A percentile compares a stretch with the other conserved stretches of the same genome.
These are phyloP conservation scores for Chlorella ohadii DNA, from an alignment of 139 green algal genomes.

Conservation along the genomic window DNA sequence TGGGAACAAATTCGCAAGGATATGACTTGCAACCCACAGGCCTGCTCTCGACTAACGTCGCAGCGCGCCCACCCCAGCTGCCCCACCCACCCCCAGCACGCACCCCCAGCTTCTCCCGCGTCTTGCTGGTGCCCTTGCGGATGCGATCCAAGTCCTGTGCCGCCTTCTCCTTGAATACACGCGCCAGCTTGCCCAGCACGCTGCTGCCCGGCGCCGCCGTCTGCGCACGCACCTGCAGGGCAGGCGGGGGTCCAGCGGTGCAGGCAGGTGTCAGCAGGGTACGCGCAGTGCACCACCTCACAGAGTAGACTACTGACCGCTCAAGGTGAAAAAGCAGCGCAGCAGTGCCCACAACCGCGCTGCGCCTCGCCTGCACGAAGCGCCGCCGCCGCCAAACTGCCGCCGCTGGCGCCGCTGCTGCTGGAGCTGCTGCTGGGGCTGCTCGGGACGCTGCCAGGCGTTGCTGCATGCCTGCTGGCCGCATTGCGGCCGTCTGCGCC, in stretches of 20 bases:
- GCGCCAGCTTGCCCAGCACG: constrained; percentile 75
- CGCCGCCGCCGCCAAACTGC: neutral
- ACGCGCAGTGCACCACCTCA: neutral
- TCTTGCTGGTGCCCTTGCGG: constrained; percentile 92
- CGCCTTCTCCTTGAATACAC: constrained; percentile 95
- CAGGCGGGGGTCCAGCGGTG: neutral
- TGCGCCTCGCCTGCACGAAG: neutral
- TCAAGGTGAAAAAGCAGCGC: neutral
- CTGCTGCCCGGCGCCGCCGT: neutral
- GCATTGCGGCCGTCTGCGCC: too few relatives aligned
- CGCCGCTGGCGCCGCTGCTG: neutral
- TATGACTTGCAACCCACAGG: too few relatives aligned
- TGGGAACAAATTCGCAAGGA: too few relatives aligned
- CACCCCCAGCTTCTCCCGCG: constrained; percentile 88
- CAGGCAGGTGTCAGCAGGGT: neutral
- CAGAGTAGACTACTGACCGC: too few relatives aligned
- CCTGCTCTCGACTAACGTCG: too few relatives aligned
- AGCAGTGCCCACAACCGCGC: neutral
- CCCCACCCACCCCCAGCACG: too few relatives aligned
- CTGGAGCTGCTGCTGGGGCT: neutral
- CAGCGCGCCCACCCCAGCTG: too few relatives aligned
- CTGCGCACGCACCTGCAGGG: constrained; percentile 1
- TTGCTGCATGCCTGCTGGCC: neutral
- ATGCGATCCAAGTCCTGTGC: constrained; percentile 86
- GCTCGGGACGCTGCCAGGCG: neutral